Percentiles rank a stretch among this genome's conserved stretches.
phyloP scores from a whole-genome alignment of 495 filamentous ascomycete genomes.

The Hapsidospora chrysogenum region DNA sequence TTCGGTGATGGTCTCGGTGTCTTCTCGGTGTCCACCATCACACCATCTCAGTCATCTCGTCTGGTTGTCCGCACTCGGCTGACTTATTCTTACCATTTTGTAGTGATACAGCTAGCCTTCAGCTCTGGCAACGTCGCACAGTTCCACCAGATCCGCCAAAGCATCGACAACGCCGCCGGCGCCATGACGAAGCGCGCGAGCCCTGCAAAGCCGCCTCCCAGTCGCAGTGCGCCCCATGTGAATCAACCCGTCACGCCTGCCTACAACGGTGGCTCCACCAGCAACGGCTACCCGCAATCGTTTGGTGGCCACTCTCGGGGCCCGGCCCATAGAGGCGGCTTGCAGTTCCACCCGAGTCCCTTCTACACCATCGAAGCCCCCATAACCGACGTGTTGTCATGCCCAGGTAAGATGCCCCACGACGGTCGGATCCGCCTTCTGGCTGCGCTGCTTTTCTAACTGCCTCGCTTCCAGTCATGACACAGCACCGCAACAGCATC shows the following conservation, averaged over 20 bases:
- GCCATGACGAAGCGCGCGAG: background rate
- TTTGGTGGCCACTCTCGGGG: background rate
- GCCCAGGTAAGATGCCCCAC: constrained; percentile 40
- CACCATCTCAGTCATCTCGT: too few species aligned
- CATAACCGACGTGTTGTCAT: constrained; percentile 44
- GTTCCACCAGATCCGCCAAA: constrained; percentile 10
- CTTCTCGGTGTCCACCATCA: too few species aligned
- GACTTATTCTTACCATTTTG: too few species aligned
- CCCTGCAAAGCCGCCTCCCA: constrained; percentile 1
- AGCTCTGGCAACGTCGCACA: constrained; percentile 7
- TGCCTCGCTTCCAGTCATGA: constrained; percentile 29
- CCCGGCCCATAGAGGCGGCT: constrained; percentile 3
- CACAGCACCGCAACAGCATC: constrained; percentile 41
- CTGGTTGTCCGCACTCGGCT: too few species aligned
- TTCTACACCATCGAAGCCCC: constrained; percentile 50
- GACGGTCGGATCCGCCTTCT: background rate
- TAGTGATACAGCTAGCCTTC: constrained; percentile 6
- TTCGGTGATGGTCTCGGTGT: too few species aligned
- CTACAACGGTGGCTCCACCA: background rate
- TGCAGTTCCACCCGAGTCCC: constrained; percentile 56
- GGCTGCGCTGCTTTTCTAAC: constrained; percentile 7
- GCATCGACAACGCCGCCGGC: constrained; percentile 6
- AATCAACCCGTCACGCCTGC: too few species aligned
- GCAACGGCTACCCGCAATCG: background rate
- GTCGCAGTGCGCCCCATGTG: too few species aligned